These are phyloP conservation scores for Alternaria gaisen DNA, from an alignment of 2,329 filamentous ascomycete species.

Conservation along the genomic window DNA sequence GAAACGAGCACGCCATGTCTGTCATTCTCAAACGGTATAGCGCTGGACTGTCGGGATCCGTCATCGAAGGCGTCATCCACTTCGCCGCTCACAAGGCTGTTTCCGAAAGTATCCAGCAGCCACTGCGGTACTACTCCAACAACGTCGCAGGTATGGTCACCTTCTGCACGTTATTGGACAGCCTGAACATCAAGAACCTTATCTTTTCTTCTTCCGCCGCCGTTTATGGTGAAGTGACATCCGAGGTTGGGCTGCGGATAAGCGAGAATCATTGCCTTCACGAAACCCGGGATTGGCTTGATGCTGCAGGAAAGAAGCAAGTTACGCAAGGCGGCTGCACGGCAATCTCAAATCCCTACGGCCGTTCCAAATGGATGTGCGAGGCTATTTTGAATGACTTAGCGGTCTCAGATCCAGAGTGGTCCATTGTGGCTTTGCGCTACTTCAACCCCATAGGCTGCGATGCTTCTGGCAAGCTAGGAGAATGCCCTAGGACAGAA, in stretches of 20 bases:
- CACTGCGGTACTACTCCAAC: constrained; percentile 70
- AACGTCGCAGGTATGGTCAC: constrained; percentile 69
- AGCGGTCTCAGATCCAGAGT: constrained; percentile 64
- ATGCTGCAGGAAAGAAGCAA: background rate
- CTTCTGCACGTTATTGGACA: constrained; percentile 62
- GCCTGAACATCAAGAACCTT: constrained; percentile 67
- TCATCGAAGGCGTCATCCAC: constrained; percentile 68
- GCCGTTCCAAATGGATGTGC: constrained; percentile 70
- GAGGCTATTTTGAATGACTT: constrained; percentile 70
- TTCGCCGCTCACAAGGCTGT: constrained; percentile 72
- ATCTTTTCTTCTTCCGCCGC: constrained; percentile 72
- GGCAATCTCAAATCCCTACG: constrained; percentile 67
- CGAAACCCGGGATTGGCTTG: constrained; percentile 39
- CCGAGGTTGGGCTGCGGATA: constrained; percentile 52
- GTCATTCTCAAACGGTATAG: constrained; percentile 13
- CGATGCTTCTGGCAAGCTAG: constrained; percentile 66
- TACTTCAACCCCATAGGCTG: constrained; percentile 72
- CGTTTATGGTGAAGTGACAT: constrained; percentile 61
- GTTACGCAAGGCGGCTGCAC: constrained; percentile 14
- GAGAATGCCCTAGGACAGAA: constrained; percentile 66
- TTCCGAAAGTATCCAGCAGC: constrained; percentile 65
- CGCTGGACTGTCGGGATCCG: constrained; percentile 36
- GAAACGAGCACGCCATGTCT: constrained; percentile 23
- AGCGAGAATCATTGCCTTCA: constrained; percentile 61
- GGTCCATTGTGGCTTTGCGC: constrained; percentile 67